Evolutionary conservation across 257 asterid genomes (phyloP).

Genomic region (Oldenlandia corymbosa): DNA sequence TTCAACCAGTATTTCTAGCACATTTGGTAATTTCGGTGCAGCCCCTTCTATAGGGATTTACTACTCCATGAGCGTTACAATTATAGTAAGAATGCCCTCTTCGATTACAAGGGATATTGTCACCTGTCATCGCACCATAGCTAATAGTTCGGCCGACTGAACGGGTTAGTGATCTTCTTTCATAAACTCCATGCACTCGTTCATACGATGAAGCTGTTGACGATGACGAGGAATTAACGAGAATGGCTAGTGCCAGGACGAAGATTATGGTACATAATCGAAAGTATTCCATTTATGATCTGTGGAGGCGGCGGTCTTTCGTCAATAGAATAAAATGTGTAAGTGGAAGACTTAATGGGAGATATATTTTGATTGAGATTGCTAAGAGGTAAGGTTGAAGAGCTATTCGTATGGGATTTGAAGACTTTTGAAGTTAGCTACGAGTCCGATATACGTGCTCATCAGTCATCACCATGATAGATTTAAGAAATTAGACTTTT

Average conservation of each 20-base stretch:
- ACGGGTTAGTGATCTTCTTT: conserved; percentile 4
- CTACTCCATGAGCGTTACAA: conserved; percentile 3
- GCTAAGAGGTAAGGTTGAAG: too few species aligned
- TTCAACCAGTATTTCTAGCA: conserved; percentile 1
- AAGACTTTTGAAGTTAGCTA: too few species aligned
- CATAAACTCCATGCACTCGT: conserved; percentile 1
- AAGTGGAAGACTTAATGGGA: too few species aligned
- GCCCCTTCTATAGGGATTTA: conserved; percentile 20
- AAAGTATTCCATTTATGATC: not conserved
- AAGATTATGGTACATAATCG: not conserved
- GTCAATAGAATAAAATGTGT: too few species aligned
- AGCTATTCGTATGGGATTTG: too few species aligned
- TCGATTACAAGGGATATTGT: conserved; percentile 11
- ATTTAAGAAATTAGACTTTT: too few species aligned
- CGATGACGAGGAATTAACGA: not conserved
- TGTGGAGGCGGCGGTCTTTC: too few species aligned
- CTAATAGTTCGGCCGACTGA: too few species aligned
- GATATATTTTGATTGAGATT: too few species aligned
- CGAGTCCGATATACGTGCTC: too few species aligned
- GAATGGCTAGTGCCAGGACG: not conserved
- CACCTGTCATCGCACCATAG: conserved; percentile 13
- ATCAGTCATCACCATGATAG: too few species aligned
- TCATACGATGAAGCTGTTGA: too few species aligned
- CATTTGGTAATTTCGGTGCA: conserved; percentile 18
- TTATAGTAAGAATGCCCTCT: conserved; percentile 24